Conservation (phyloP, 1,284 basidiomycete genomes). For the Ceratobasidium theobromae region DNA sequence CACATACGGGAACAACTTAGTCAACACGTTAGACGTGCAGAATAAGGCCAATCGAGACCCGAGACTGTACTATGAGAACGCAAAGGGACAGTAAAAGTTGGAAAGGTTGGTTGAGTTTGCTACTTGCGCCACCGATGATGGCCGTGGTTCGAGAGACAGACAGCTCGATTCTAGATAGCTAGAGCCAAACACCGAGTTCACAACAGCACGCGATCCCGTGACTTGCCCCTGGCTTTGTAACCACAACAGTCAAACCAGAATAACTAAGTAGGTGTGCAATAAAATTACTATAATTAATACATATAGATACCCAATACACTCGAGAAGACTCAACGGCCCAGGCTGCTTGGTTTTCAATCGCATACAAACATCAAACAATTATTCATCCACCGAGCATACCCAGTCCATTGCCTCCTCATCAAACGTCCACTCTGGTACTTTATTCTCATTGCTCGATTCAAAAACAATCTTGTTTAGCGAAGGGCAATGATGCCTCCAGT, state of each 20-base stretch:
- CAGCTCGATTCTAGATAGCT: not conserved
- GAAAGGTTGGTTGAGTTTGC: not conserved
- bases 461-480: conserved; percentile 2
- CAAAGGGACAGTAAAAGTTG: not conserved
- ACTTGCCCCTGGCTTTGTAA: conserved; percentile 7
- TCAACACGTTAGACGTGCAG: too few species aligned
- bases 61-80: not conserved
- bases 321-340: too few species aligned
- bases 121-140: conserved; percentile 5
- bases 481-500: conserved; percentile 3
- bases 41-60: not conserved
- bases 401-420: conserved; percentile 28
- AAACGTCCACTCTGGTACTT: conserved; percentile 15
- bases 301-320: not conserved
- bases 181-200: conserved; percentile 15
- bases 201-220: conserved; percentile 29
- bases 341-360: not conserved
- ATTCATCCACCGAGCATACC: conserved; percentile 17
- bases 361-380: not conserved
- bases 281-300: not conserved
- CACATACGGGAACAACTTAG: too few species aligned
- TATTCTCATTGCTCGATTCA: conserved; percentile 20
- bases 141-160: conserved; percentile 3
- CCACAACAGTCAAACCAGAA: too few species aligned
- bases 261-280: not conserved